Evolutionary conservation across 2,329 filamentous ascomycete genomes (phyloP), one percentile per base, ranked within the genome.

Genomic region (Nothophaeocryptopus gaeumannii): DNA sequence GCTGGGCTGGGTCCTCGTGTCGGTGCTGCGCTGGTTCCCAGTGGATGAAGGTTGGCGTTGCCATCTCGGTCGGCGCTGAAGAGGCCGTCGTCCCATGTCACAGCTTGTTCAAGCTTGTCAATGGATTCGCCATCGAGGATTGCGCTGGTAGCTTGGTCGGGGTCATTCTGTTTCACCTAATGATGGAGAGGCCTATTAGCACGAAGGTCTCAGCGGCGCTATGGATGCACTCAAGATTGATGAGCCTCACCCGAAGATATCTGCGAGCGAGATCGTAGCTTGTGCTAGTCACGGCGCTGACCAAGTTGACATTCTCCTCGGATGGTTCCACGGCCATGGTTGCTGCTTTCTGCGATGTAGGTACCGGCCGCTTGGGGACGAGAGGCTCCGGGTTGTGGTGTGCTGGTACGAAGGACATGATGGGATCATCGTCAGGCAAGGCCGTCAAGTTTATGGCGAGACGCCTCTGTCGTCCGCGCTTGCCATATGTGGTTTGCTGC

Each of bases 91-190:
- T 64, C 62, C 65, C 66, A 69, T 36, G 51, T 51, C 8, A 47
- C 38, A 2, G 50, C 54, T 32, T 50, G 37, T 34, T 66, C 60
- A 35, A 58, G 51, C 50, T 61, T 51, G 12, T 35, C 31, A 30
- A 67, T 62, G 45, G 67, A 63, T 37, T 68, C 67, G 16, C 50
- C 47, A 42, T 69, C 65, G 15, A 68, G 50, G 20, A 66, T 53
- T 15, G 66, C 63, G 44, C 59, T 61, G 35, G 63, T 47, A 8
- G 64, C 67, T 13, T 51, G 45, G 8, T 59, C 54, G 35, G 55
- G 39, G 51, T 68, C 52, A 49, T 66, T 65, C 45, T 63, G 58
- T 45, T 67, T 68, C 26, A 56, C 62, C 64, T 66, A 40, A 13
- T 14, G 15, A 20, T 12, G 32, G 32, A 34, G 37, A n/a, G 20